These are phyloP conservation scores for Acrocalymma vagum DNA, from an alignment of 2,329 filamentous ascomycete genomes.

Conservation along the genomic window DNA sequence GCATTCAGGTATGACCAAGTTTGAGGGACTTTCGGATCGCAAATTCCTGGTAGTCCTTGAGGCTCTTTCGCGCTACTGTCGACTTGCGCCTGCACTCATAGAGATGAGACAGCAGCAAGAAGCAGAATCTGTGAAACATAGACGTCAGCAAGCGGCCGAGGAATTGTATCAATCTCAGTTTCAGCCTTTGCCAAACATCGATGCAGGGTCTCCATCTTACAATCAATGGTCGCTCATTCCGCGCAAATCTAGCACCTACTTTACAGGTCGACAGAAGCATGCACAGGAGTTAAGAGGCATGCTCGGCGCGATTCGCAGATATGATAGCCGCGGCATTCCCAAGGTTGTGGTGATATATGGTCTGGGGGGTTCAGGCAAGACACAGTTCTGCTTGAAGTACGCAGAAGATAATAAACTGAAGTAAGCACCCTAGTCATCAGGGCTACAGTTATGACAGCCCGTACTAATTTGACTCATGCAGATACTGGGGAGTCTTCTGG, in stretches of 20 bases:
- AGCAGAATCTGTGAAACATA: slow-evolving; percentile 13
- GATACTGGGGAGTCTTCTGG: slow-evolving; percentile 49
- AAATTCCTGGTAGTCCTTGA: slow-evolving; percentile 26
- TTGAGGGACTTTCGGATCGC: slow-evolving; percentile 15
- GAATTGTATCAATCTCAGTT: slow-evolving; percentile 18
- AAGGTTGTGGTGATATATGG: slow-evolving; percentile 47
- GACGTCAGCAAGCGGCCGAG: slow-evolving; percentile 22
- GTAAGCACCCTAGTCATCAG: slow-evolving; percentile 28
- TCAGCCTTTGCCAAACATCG: slow-evolving; percentile 8
- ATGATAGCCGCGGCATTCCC: slow-evolving; percentile 16
- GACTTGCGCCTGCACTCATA: slow-evolving; percentile 19
- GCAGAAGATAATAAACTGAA: slow-evolving; percentile 43
- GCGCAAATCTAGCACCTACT: slow-evolving; percentile 27
- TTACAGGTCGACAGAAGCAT: slow-evolving; percentile 28
- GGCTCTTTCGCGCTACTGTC: slow-evolving; percentile 26
- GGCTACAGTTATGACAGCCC: background rate
- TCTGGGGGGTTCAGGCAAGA: slow-evolving; percentile 52
- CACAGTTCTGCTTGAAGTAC: slow-evolving; percentile 49
- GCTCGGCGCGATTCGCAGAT: slow-evolving; percentile 15
- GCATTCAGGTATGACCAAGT: slow-evolving; percentile 38
- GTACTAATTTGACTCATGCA: slow-evolving; percentile 9
- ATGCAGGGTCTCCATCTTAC: slow-evolving; percentile 6
- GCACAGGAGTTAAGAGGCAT: slow-evolving; percentile 17
- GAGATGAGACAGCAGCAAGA: slow-evolving; percentile 19
- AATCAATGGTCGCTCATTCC: slow-evolving; percentile 30